phyloP scores from a whole-genome alignment of 768 basidiomycete species.

The Boletus reticuloceps region DNA sequence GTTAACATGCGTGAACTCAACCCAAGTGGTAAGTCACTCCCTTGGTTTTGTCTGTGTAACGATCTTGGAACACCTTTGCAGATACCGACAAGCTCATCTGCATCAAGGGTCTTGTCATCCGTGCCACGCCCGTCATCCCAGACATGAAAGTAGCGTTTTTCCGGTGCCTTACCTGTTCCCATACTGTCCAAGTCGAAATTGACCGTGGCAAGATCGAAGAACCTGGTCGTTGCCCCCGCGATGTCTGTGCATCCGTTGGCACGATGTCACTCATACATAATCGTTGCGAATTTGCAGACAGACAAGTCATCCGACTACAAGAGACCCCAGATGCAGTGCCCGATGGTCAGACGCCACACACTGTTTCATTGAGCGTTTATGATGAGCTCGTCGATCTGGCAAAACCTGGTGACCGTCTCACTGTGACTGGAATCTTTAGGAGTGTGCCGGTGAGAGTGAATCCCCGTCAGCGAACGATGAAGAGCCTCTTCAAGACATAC shows the following conservation, averaged over 20 bases:
- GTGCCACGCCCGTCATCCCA: slow-evolving; percentile 95
- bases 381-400: slow-evolving; percentile 96
- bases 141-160: slow-evolving; percentile 99
- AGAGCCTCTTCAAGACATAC: slow-evolving; percentile 97
- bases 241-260: slow-evolving; percentile 84
- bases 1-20: slow-evolving; percentile 96
- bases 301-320: slow-evolving; percentile 93
- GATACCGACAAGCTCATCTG: slow-evolving; percentile 98
- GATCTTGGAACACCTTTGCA: slow-evolving; percentile 29
- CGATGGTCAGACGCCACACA: slow-evolving; percentile 97
- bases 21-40: slow-evolving; percentile 65
- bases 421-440: slow-evolving; percentile 91
- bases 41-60: not conserved
- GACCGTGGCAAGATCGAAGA: slow-evolving; percentile 98
- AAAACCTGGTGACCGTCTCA: slow-evolving; percentile 92
- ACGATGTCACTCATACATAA: slow-evolving; percentile 97
- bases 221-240: slow-evolving; percentile 87
- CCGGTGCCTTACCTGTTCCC: slow-evolving; percentile 92
- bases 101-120: slow-evolving; percentile 96
- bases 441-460: slow-evolving; percentile 96
- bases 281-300: slow-evolving; percentile 92
- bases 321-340: slow-evolving; percentile 98
- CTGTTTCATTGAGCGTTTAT: slow-evolving; percentile 95
- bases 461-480: slow-evolving; percentile 85
- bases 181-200: slow-evolving; percentile 96